Conservation (phyloP, 108 stramenopile genomes). For the Phaeodactylum tricornutum region DNA sequence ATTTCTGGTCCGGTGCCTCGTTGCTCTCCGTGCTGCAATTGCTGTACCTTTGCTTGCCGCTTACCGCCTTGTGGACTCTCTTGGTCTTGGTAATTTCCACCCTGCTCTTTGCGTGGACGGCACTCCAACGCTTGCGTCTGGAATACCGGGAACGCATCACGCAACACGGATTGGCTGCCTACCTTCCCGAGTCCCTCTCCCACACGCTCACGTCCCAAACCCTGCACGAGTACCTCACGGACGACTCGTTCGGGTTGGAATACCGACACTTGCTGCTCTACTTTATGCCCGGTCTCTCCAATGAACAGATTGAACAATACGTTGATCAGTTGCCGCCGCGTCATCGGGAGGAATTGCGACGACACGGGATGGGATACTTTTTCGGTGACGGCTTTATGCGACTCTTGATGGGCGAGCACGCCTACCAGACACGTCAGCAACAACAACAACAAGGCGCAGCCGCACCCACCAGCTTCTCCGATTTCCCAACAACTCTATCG, state of each 20-base stretch:
- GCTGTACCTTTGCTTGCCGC: background rate
- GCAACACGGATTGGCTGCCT: background rate
- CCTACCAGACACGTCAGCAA: conserved; percentile 15
- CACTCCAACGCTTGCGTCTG: no score
- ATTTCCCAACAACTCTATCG: no score
- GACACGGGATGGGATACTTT: conserved; percentile 47
- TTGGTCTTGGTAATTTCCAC: background rate
- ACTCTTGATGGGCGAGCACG: conserved; percentile 28
- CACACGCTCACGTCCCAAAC: background rate
- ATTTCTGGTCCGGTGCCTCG: background rate
- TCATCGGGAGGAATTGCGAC: conserved; percentile 38
- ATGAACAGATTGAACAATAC: conserved; percentile 41
- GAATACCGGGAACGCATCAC: background rate
- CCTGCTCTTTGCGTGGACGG: background rate
- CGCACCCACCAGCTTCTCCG: no score
- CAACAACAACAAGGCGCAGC: background rate
- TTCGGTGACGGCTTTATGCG: conserved; percentile 25
- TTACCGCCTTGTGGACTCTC: background rate
- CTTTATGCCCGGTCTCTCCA: conserved; percentile 59
- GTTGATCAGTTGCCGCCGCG: conserved; percentile 45
- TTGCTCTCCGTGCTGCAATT: background rate
- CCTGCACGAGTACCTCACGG: conserved; percentile 60
- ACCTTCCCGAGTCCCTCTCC: background rate
- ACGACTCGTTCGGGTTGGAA: conserved; percentile 28
- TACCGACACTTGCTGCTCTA: conserved; percentile 51